Percentiles rank a stretch among this genome's conserved stretches.
phyloP scores from a whole-genome alignment of 2,329 filamentous ascomycete species.

The Cercospora berteroae region DNA sequence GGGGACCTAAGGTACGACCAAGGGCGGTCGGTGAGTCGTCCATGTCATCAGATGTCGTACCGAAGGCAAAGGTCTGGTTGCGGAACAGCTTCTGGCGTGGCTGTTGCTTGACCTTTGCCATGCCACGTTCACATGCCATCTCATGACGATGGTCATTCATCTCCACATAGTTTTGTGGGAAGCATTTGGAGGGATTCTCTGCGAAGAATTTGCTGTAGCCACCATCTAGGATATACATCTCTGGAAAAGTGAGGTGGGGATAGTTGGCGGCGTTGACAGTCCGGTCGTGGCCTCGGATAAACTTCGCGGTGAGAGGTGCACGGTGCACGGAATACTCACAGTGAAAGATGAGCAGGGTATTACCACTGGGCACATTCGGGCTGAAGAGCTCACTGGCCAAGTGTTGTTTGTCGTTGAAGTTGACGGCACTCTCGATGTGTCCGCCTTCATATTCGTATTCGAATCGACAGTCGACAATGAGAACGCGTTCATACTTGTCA shows the following conservation, averaged over 20 bases:
- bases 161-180: slow-evolving; percentile 91
- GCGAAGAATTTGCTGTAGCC: slow-evolving; percentile 93
- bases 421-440: slow-evolving; percentile 88
- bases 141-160: slow-evolving; percentile 93
- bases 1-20: slow-evolving; percentile 30
- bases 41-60: slow-evolving; percentile 62
- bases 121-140: slow-evolving; percentile 87
- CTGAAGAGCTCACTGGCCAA: slow-evolving; percentile 75
- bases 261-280: slow-evolving; percentile 81
- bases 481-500: slow-evolving; percentile 71
- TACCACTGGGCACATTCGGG: slow-evolving; percentile 44
- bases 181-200: slow-evolving; percentile 76
- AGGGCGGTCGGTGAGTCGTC: slow-evolving; percentile 61
- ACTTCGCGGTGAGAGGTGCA: slow-evolving; percentile 92
- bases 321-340: slow-evolving; percentile 98
- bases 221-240: slow-evolving; percentile 94
- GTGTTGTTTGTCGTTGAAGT: slow-evolving; percentile 94
- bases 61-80: slow-evolving; percentile 94
- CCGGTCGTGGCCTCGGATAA: slow-evolving; percentile 85
- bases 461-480: slow-evolving; percentile 94
- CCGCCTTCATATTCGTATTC: slow-evolving; percentile 98
- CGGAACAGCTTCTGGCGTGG: slow-evolving; percentile 74
- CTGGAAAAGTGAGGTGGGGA: slow-evolving; percentile 86
- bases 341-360: slow-evolving; percentile 85
- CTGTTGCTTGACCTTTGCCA: slow-evolving; percentile 89